Conservation (phyloP, 2,329 filamentous ascomycete species). For the Curvularia hawaiiensis region DNA sequence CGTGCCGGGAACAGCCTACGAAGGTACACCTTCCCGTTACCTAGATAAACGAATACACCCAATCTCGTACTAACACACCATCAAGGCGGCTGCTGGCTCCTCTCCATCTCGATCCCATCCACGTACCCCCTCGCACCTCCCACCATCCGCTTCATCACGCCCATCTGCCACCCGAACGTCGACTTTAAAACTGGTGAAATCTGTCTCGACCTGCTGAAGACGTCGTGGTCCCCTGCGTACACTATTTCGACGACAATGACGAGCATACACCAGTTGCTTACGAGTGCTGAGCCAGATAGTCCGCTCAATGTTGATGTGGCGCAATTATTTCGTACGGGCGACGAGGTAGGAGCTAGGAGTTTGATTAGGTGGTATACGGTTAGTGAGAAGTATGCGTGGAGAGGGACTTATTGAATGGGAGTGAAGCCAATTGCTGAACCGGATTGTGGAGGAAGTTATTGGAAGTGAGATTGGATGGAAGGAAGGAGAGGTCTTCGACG, state of each 20-base stretch:
- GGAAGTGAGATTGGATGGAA: no score
- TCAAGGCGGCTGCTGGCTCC: conserved; percentile 77
- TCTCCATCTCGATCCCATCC: conserved; percentile 75
- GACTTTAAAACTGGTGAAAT: conserved; percentile 76
- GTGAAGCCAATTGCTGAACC: no score
- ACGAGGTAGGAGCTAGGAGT: conserved; percentile 68
- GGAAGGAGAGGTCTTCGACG: no score
- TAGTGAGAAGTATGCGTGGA: conserved; percentile 53
- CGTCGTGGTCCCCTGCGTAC: conserved; percentile 83
- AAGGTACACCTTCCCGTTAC: conserved; percentile 51
- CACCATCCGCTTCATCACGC: conserved; percentile 74
- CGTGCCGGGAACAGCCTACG: conserved; percentile 63
- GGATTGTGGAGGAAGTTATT: no score
- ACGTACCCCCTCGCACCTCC: conserved; percentile 83
- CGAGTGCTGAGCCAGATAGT: conserved; percentile 71
- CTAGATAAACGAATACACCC: neutral
- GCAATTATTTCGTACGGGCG: conserved; percentile 70
- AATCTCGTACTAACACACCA: conserved; percentile 3
- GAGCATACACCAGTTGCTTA: conserved; percentile 72
- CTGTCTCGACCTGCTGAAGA: conserved; percentile 83
- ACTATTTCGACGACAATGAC: conserved; percentile 77
- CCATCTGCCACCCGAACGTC: conserved; percentile 50
- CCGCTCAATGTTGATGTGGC: conserved; percentile 82
- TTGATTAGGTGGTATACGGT: conserved; percentile 75
- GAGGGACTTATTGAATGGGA: neutral